Base-by-base conservation (phyloP, 192 early-diverging fungal genomes). In the Phlyctochytrium arcticum region DNA sequence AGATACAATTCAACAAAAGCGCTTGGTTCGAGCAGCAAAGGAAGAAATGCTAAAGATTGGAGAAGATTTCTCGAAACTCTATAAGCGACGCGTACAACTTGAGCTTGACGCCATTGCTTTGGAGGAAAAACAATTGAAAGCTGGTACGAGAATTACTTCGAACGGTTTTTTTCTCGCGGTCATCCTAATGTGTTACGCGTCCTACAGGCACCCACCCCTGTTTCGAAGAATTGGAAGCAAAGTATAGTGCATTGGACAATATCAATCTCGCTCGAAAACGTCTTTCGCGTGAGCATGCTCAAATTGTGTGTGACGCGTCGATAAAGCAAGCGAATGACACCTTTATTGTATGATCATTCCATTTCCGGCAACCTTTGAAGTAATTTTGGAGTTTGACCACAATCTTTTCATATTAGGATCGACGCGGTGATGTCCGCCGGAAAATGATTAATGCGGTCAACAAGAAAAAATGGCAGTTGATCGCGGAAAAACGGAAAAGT, bases 331-430 rank as follows among this genome's bases (percentile, higher is more conserved):
- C 64, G 54, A 47, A 66, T 33, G 24, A 23, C 4, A 35, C 48
- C 23, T 66, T 66, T 51, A 57, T 66, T 48, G 64, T 66, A 2
- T 19, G 64, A 47, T 3, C 39, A 49, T 57, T 57, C 23, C 34
- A n/a, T 4, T 8, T 29, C 31, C 34, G 17, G 55, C 34, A 29
- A 12, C 55, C 12, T 33, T 26, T 23, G 17, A 2, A 2, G 29
- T 35, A 7, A 17, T 3, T n/a, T 31, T 12, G 27, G 15, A 29
- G 30, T 32, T 57, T 19, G 1, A 15, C 19, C n/a, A n/a, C n/a
- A n/a, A n/a, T n/a, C n/a, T n/a, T 57, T 57, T 15, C 24, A 15
- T 6, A 19, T 12, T 17, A 66, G 64, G 42, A 51, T 37, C 64
- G 64, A 57, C 17, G 64, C 44, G 64, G 24, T 21, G 64, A 55